These are phyloP conservation scores for Arabis alpina DNA, from an alignment of 345 rosid genomes.

Conservation along the genomic window DNA sequence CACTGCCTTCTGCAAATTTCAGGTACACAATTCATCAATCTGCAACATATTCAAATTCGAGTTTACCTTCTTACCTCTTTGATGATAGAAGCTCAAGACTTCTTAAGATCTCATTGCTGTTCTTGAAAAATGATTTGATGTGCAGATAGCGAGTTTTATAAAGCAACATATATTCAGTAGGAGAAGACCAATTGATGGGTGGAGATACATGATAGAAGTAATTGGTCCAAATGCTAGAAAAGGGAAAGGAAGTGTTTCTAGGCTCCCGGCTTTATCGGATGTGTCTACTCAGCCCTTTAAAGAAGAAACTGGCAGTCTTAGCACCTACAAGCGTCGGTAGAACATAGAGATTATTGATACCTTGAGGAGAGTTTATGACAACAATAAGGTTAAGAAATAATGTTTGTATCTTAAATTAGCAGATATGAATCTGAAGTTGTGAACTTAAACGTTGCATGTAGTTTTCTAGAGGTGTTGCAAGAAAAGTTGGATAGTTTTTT, in stretches of 20 bases:
- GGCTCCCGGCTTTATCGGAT: conserved; percentile 80
- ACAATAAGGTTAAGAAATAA: neutral
- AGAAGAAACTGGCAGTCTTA: conserved; percentile 59
- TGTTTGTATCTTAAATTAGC: neutral
- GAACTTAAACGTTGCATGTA: neutral
- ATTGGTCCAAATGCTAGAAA: conserved; percentile 95
- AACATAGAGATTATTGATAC: neutral
- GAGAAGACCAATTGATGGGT: conserved; percentile 93
- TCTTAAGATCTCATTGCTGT: neutral
- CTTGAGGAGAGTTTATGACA: neutral
- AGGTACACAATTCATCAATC: conserved; percentile 50
- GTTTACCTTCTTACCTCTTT: neutral
- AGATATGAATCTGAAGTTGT: conserved; percentile 20
- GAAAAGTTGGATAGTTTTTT: neutral
- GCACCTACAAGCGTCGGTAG: conserved; percentile 52
- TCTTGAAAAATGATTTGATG: neutral
- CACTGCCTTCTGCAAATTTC: conserved; percentile 84
- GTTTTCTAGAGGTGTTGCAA: neutral
- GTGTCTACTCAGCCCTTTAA: conserved; percentile 80
- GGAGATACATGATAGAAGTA: conserved; percentile 97
- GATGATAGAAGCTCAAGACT: neutral
- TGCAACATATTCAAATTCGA: neutral
- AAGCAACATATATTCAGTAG: conserved; percentile 94
- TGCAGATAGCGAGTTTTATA: conserved; percentile 95
- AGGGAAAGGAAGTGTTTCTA: conserved; percentile 93